phyloP scores from a whole-genome alignment of 345 rosid species.

The Salix koriyanagi region DNA sequence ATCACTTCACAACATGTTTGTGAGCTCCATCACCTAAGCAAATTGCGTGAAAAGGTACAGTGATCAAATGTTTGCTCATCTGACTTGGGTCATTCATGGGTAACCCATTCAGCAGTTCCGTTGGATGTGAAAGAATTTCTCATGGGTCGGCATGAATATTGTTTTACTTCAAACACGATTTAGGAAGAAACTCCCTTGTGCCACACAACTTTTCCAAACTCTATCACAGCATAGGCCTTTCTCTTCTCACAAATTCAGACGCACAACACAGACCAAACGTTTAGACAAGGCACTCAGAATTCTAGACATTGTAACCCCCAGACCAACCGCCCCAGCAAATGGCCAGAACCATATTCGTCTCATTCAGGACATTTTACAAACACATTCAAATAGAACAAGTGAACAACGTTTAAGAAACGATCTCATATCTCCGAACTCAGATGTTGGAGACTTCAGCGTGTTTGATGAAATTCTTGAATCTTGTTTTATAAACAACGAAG shows the following conservation, averaged over 20 bases:
- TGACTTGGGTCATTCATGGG: too few species aligned
- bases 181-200: not conserved
- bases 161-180: not conserved
- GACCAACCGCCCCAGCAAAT: conserved; percentile 5
- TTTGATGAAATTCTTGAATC: conserved; percentile 32
- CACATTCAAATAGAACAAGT: conserved; percentile 26
- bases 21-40: too few species aligned
- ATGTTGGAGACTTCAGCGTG: conserved; percentile 16
- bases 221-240: conserved; percentile 22
- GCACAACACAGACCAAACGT: conserved; percentile 20
- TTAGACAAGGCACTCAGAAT: conserved; percentile 47
- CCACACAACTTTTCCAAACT: not conserved
- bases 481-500: conserved; percentile 13
- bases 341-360: conserved; percentile 47
- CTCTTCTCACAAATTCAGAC: conserved; percentile 26
- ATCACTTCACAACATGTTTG: too few species aligned
- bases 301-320: conserved; percentile 43
- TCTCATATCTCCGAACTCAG: conserved; percentile 14
- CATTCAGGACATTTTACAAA: conserved; percentile 45
- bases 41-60: too few species aligned
- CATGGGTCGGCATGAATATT: conserved; percentile 12
- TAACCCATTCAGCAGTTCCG: too few species aligned
- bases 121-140: too few species aligned
- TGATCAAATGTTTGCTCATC: too few species aligned
- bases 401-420: conserved; percentile 7